A percentile compares a stretch with the other conserved stretches of the same genome.
Evolutionary conservation across 441 rosid species (phyloP).

Genomic region (Adansonia madagascariensis): DNA sequence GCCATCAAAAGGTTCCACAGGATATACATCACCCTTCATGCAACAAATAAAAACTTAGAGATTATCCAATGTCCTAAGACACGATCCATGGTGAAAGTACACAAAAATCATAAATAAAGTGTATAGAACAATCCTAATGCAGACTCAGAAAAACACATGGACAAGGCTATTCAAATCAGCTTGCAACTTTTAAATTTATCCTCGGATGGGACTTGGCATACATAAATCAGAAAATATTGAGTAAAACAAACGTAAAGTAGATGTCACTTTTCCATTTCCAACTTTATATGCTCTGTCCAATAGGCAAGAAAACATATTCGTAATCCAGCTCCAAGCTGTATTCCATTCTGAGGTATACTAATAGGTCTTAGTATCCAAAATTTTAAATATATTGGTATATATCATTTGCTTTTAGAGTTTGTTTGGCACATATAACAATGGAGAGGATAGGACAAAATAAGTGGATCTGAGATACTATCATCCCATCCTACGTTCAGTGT

Average conservation of each 20-base stretch:
- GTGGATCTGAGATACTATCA: neutral
- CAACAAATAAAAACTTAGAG: constrained; percentile 16
- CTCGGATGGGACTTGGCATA: neutral
- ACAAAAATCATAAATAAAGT: constrained; percentile 14
- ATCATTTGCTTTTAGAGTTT: neutral
- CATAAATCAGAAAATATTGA: neutral
- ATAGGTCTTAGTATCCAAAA: neutral
- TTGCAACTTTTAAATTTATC: neutral
- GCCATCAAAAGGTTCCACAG: constrained; percentile 59
- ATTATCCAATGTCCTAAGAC: neutral
- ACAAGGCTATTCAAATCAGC: neutral
- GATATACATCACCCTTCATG: constrained; percentile 72
- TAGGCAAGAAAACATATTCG: neutral
- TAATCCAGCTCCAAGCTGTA: neutral
- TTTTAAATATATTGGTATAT: too few species aligned
- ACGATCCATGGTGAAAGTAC: constrained; percentile 20
- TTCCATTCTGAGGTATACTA: neutral
- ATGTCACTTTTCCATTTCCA: neutral
- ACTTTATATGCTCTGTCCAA: neutral
- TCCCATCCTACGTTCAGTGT: neutral
- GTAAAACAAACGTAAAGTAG: neutral
- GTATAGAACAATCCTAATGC: constrained; percentile 1
- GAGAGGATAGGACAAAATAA: neutral
- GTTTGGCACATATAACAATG: neutral
- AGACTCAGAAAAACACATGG: neutral